phyloP scores from a whole-genome alignment of 2,329 filamentous ascomycete genomes.

The Neonectria ditissima region DNA sequence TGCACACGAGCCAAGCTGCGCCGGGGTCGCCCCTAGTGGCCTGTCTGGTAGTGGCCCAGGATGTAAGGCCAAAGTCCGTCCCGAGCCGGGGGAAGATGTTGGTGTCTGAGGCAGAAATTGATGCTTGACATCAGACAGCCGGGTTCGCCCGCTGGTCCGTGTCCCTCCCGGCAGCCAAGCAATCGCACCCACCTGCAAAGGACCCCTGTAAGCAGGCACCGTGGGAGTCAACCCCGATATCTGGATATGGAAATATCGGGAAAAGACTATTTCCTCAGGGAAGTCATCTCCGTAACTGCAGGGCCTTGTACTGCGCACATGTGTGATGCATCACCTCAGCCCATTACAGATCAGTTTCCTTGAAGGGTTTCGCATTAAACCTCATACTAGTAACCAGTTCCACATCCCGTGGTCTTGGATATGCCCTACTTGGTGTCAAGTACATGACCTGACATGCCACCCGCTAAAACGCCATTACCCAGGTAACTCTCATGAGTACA shows the following conservation, averaged over 20 bases:
- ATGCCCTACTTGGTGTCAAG: not conserved
- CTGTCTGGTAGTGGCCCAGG: not conserved
- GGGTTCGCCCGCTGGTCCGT: slow-evolving; percentile 20
- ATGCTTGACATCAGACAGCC: not conserved
- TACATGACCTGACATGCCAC: not conserved
- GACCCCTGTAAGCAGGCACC: not conserved
- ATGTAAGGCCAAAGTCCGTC: not conserved
- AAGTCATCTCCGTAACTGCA: not conserved
- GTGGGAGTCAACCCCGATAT: not conserved
- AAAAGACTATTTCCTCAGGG: not conserved
- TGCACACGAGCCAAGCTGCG: slow-evolving; percentile 26
- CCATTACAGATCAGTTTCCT: not conserved
- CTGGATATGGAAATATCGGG: not conserved
- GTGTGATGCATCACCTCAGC: no score
- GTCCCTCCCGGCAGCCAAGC: slow-evolving; percentile 2
- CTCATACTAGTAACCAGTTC: not conserved
- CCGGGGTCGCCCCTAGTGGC: slow-evolving; percentile 1
- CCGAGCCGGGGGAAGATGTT: slow-evolving; percentile 27
- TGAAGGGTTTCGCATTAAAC: not conserved
- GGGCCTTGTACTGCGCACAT: not conserved
- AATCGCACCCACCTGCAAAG: not conserved
- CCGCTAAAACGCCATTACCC: not conserved
- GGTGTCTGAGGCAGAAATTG: slow-evolving; percentile 47
- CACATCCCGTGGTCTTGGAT: not conserved
- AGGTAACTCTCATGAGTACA: not conserved